Conservation (phyloP, 2,329 filamentous ascomycete genomes). For the Diaporthe nobilis region DNA sequence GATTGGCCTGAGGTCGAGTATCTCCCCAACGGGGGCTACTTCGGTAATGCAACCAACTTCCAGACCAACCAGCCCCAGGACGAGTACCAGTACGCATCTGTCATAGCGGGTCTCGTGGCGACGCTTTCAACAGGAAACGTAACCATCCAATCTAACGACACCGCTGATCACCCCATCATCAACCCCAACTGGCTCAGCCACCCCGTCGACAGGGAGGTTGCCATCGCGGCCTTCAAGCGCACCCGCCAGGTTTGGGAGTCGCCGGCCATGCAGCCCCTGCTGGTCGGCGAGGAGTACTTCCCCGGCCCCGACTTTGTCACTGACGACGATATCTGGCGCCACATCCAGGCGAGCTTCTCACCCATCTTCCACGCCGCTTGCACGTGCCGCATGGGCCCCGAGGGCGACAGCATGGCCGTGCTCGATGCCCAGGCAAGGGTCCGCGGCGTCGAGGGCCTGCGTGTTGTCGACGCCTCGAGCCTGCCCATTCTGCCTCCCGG, state of each 20-base stretch:
- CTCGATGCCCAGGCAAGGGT: conserved; percentile 25
- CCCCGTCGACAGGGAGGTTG: conserved; percentile 10
- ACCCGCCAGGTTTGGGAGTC: conserved; percentile 42
- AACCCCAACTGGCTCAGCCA: conserved; percentile 55
- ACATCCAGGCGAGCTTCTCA: conserved; percentile 46
- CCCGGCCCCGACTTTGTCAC: conserved; percentile 52
- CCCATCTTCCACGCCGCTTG: conserved; percentile 52
- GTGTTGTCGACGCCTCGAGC: conserved; percentile 24
- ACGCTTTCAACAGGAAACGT: conserved; percentile 53
- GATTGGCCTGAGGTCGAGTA: conserved; percentile 40
- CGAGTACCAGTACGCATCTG: conserved; percentile 38
- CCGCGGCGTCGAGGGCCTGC: conserved; percentile 27
- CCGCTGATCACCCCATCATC: conserved; percentile 52
- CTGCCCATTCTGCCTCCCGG: conserved; percentile 31
- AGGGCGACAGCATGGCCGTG: background rate
- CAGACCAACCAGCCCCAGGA: conserved; percentile 24
- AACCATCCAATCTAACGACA: conserved; percentile 50
- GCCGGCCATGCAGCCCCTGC: conserved; percentile 40
- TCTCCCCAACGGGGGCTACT: background rate
- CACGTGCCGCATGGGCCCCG: conserved; percentile 55
- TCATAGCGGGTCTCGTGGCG: conserved; percentile 27
- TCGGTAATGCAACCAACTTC: background rate
- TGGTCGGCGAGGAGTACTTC: conserved; percentile 49
- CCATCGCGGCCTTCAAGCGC: conserved; percentile 46
- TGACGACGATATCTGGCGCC: conserved; percentile 53